These are phyloP conservation scores for Lasiodiplodia citricola DNA, from an alignment of 2,329 filamentous ascomycete species.

Conservation along the genomic window DNA sequence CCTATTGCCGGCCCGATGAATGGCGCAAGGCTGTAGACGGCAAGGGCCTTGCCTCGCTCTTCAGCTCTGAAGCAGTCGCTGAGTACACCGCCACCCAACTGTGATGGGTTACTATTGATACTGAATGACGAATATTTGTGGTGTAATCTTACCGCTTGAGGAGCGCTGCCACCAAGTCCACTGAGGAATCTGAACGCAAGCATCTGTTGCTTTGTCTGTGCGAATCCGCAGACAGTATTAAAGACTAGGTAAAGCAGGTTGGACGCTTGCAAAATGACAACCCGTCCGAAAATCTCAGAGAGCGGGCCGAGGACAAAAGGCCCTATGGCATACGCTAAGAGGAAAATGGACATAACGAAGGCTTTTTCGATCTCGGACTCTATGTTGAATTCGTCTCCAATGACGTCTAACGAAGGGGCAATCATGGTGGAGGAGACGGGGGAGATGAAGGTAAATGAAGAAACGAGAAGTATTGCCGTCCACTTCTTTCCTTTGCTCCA, in stretches of 20 bases:
- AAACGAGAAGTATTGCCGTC: slow-evolving; percentile 20
- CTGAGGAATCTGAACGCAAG: slow-evolving; percentile 64
- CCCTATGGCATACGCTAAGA: slow-evolving; percentile 28
- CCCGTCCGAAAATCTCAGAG: slow-evolving; percentile 50
- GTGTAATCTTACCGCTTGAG: slow-evolving; percentile 49
- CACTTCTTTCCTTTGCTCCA: slow-evolving; percentile 27
- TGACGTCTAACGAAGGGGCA: slow-evolving; percentile 28
- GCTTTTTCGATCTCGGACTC: slow-evolving; percentile 35
- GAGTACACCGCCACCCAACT: slow-evolving; percentile 42
- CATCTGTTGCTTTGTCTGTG: slow-evolving; percentile 58
- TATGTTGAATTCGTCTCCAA: slow-evolving; percentile 33
- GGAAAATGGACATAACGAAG: slow-evolving; percentile 33
- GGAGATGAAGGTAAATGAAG: slow-evolving; percentile 27
- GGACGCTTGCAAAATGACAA: slow-evolving; percentile 59
- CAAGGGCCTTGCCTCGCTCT: slow-evolving; percentile 66
- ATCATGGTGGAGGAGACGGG: slow-evolving; percentile 28
- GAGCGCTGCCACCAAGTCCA: slow-evolving; percentile 64
- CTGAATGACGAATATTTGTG: neutral
- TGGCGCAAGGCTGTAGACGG: slow-evolving; percentile 66
- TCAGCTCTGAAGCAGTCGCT: slow-evolving; percentile 65
- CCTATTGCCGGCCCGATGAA: slow-evolving; percentile 68
- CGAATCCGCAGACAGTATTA: slow-evolving; percentile 65
- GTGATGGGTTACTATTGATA: slow-evolving; percentile 34
- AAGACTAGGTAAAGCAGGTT: slow-evolving; percentile 64
- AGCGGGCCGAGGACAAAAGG: slow-evolving; percentile 48